phyloP scores from a whole-genome alignment of 139 green algal species.

The Coelastrella sp. region DNA sequence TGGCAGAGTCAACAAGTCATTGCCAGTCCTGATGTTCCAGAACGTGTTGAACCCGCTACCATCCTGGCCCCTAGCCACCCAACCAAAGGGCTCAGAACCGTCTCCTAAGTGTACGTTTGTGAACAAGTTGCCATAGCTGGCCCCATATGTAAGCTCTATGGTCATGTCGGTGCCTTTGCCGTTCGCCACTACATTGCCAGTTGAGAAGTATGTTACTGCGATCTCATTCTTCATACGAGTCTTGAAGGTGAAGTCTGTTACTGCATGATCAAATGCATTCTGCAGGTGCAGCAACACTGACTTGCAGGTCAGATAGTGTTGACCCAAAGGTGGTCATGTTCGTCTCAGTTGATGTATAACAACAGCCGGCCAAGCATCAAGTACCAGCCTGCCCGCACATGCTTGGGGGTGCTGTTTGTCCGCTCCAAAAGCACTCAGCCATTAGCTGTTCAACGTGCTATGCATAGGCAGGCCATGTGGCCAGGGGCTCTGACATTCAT shows the following conservation, averaged over 20 bases:
- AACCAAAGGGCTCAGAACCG: constrained; percentile 38
- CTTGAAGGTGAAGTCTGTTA: constrained; percentile 23
- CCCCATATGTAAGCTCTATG: constrained; percentile 37
- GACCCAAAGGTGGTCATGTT: too few species aligned
- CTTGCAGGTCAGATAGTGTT: too few species aligned
- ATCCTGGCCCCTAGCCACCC: constrained; percentile 26
- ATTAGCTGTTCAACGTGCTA: too few species aligned
- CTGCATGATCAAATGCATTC: constrained; percentile 26
- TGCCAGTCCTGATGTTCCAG: constrained; percentile 39
- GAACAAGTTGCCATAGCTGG: constrained; percentile 38
- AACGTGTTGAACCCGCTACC: constrained; percentile 28
- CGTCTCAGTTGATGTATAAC: too few species aligned
- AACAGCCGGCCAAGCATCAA: too few species aligned
- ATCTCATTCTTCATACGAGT: constrained; percentile 36
- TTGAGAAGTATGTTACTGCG: constrained; percentile 35
- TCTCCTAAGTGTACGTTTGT: constrained; percentile 28
- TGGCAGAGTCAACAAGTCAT: background rate
- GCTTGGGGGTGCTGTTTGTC: too few species aligned
- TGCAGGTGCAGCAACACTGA: background rate
- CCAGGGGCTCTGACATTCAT: too few species aligned
- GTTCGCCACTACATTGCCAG: constrained; percentile 36
- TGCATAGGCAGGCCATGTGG: too few species aligned
- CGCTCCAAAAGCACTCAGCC: too few species aligned
- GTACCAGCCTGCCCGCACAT: too few species aligned
- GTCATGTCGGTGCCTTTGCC: constrained; percentile 34